Evolutionary conservation across 257 asterid genomes (phyloP), one percentile per base, ranked within the genome.

Genomic region (Paulownia fortunei): DNA sequence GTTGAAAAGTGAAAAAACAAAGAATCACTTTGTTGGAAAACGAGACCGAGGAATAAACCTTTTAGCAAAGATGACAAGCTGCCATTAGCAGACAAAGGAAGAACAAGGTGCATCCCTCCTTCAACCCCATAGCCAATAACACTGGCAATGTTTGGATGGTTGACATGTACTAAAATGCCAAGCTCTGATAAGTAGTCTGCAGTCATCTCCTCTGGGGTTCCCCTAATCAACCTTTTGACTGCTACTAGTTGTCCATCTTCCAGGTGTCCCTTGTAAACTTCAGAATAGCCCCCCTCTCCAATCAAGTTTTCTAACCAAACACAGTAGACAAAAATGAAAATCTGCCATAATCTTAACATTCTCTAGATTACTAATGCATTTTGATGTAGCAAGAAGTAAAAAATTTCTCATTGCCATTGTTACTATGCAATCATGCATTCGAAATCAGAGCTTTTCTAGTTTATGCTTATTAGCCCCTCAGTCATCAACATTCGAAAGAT

Each of bases 91-190:
- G 99, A 96, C 65, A 96, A 84, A 75, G 99, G 99, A 76, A 96
- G 97, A 79, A 96, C 95, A 75, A 96, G 97, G 82, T 93, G 98
- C 98, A 96, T 92, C 62, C 99, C 99, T 52, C 97, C 98, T 84
- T 96, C 98, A 21, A 96, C 97, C 21, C 99, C 97, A 72, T 93
- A 96, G 27, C 99, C 99, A 51, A 96, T 90, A 54, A 93, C 95
- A 63, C 80, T 88, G 26, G 99, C 86, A 77, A 96, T 91, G 82
- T 96, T 88, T 8, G 97, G 97, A 82, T 96, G 97, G 76, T 90
- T 88, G 47, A 93, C 99, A 75, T 96, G 99, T 21, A 93, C 99
- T 77, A 96, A 84, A 71, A 96, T 96, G 24, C 99, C 99, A 8
- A 96, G 95, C 89, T 96, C 99, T 1, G 97, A 86, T 76, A 96